These are phyloP conservation scores for Trypanosoma lewisi DNA, from an alignment of 208 protist species.

Conservation along the genomic window DNA sequence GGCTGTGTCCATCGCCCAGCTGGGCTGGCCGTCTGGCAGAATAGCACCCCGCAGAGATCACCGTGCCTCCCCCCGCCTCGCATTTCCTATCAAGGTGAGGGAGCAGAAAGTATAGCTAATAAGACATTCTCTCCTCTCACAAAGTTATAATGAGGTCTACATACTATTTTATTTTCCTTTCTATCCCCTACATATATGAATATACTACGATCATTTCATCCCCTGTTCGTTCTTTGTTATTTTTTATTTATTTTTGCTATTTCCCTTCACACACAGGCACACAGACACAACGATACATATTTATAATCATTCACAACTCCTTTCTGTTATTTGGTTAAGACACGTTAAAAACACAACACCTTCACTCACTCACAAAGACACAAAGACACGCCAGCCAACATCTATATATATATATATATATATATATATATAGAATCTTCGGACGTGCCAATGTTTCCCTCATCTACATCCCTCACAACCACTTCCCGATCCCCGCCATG, in stretches of 20 bases:
- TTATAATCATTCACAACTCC: slow-evolving; percentile 3
- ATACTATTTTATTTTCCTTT: no score
- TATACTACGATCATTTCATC: no score
- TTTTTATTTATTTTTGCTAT: no score
- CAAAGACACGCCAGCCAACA: neutral
- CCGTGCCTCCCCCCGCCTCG: neutral
- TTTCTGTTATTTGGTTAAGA: neutral
- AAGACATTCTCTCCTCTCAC: no score
- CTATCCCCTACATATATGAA: no score
- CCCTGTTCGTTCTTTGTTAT: no score
- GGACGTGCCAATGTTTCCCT: neutral
- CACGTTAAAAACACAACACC: slow-evolving; percentile 7
- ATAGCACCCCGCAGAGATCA: slow-evolving; percentile 1
- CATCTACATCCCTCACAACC: slow-evolving; percentile 4
- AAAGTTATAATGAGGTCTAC: no score
- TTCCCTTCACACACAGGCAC: neutral
- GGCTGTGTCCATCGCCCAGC: slow-evolving; percentile 6
- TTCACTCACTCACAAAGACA: neutral
- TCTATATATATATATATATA: no score
- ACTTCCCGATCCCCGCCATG: slow-evolving; percentile 29
- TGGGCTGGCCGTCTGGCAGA: slow-evolving; percentile 1
- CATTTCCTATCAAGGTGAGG: neutral
- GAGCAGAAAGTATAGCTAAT: neutral
- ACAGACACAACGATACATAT: neutral
- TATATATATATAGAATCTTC: neutral